phyloP scores from a whole-genome alignment of 768 basidiomycete species.

The Phlegmacium glaucopus region DNA sequence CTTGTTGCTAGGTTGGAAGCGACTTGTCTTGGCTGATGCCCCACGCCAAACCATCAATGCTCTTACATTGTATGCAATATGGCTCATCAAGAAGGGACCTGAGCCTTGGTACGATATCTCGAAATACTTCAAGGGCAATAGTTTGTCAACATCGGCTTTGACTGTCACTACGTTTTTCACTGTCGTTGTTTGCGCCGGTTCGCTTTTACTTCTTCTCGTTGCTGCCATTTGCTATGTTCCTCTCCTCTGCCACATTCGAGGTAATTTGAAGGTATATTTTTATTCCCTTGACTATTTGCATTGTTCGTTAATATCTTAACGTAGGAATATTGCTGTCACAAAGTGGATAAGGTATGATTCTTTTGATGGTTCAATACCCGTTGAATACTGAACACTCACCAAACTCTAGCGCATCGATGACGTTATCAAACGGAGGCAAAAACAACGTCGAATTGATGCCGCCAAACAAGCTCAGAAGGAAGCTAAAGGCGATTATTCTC shows the following conservation, averaged over 20 bases:
- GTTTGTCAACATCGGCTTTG: conserved; percentile 74
- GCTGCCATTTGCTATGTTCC: conserved; percentile 92
- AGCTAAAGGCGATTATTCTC: conserved; percentile 86
- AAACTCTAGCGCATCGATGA: conserved; percentile 76
- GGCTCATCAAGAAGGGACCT: conserved; percentile 34
- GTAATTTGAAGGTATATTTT: conserved; percentile 82
- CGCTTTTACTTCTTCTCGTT: conserved; percentile 72
- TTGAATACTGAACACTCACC: background rate
- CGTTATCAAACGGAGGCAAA: conserved; percentile 88
- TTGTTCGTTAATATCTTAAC: conserved; percentile 6
- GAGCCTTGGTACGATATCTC: conserved; percentile 64
- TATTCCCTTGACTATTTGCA: background rate
- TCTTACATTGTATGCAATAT: conserved; percentile 94
- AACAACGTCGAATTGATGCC: conserved; percentile 79
- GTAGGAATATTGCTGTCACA: conserved; percentile 97
- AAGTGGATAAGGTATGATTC: conserved; percentile 84
- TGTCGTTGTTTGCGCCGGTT: conserved; percentile 81
- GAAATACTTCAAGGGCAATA: conserved; percentile 80
- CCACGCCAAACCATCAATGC: conserved; percentile 98
- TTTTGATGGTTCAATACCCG: background rate
- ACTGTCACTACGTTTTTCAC: conserved; percentile 91
- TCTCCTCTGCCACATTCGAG: conserved; percentile 92
- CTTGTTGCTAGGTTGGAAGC: conserved; percentile 35
- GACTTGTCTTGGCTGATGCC: conserved; percentile 77
- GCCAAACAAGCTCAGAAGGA: conserved; percentile 85